Percentiles rank a stretch among this genome's conserved stretches.
Evolutionary conservation across 2,329 filamentous ascomycete genomes (phyloP).

Genomic region (Aspergillus alliaceus): DNA sequence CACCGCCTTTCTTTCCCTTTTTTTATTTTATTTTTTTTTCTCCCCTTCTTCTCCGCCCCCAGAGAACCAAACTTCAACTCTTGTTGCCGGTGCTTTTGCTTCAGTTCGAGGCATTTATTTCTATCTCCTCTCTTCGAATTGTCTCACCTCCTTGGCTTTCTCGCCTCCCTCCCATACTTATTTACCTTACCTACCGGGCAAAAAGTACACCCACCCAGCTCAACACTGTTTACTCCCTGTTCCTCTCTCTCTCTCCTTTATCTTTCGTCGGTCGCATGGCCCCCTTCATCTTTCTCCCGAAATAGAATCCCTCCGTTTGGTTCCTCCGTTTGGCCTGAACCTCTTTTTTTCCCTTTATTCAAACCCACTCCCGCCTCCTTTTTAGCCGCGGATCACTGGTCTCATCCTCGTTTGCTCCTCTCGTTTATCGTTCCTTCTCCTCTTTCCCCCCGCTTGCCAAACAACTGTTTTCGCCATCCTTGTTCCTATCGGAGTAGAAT

Average conservation of each 20-base stretch:
- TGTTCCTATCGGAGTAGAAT: not conserved
- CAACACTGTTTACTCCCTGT: conserved; percentile 6
- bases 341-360: not conserved
- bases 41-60: not conserved
- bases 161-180: not conserved
- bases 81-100: not conserved
- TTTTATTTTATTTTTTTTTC: no score
- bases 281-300: conserved; percentile 6
- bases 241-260: conserved; percentile 2
- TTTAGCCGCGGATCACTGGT: conserved; percentile 9
- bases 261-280: conserved; percentile 15
- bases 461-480: not conserved
- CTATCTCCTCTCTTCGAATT: not conserved
- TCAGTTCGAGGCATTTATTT: not conserved
- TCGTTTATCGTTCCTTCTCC: not conserved
- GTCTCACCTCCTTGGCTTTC: not conserved
- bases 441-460: not conserved
- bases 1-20: conserved; percentile 1
- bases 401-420: not conserved
- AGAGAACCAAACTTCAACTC: not conserved
- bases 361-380: not conserved
- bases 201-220: not conserved
- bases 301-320: conserved; percentile 1
- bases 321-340: not conserved
- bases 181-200: not conserved